A percentile compares a stretch with the other conserved stretches of the same genome.
These are phyloP conservation scores for Aspergillus asperescens DNA, from an alignment of 495 filamentous ascomycete genomes.

Conservation along the genomic window DNA sequence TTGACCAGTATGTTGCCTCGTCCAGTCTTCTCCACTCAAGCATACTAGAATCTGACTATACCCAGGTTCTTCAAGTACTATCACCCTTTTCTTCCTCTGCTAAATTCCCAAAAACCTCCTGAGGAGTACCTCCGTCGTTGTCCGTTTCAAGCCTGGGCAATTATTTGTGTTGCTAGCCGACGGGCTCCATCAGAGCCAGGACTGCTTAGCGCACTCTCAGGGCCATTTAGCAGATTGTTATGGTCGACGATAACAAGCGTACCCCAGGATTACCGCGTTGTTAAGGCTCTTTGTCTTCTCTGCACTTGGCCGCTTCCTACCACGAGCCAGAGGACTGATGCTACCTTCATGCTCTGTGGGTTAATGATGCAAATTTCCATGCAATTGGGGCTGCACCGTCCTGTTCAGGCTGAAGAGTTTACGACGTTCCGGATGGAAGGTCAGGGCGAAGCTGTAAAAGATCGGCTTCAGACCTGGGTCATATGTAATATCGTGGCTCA, in stretches of 20 bases:
- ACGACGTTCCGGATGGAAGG: conserved; percentile 75
- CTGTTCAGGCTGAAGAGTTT: conserved; percentile 88
- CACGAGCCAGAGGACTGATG: conserved; percentile 77
- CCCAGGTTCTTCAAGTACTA: conserved; percentile 67
- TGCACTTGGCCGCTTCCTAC: conserved; percentile 91
- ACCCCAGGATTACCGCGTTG: conserved; percentile 78
- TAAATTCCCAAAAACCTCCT: conserved; percentile 65
- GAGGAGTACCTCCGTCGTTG: conserved; percentile 72
- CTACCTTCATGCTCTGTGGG: conserved; percentile 84
- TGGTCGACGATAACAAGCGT: conserved; percentile 79
- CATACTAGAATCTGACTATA: conserved; percentile 13
- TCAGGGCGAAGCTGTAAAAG: conserved; percentile 76
- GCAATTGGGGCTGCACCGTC: conserved; percentile 83
- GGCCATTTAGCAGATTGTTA: conserved; percentile 66
- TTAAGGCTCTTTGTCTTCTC: conserved; percentile 83
- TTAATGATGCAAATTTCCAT: conserved; percentile 95
- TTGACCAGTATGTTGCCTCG: conserved; percentile 35
- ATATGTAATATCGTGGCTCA: conserved; percentile 90
- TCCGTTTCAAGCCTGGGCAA: conserved; percentile 79
- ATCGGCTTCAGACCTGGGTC: conserved; percentile 84
- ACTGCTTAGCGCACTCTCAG: conserved; percentile 65
- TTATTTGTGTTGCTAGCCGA: conserved; percentile 75
- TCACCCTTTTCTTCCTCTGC: conserved; percentile 79
- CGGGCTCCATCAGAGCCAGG: conserved; percentile 62
- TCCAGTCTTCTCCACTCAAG: not conserved